phyloP scores from a whole-genome alignment of 2,329 filamentous ascomycete species.

The Microsporum canis region DNA sequence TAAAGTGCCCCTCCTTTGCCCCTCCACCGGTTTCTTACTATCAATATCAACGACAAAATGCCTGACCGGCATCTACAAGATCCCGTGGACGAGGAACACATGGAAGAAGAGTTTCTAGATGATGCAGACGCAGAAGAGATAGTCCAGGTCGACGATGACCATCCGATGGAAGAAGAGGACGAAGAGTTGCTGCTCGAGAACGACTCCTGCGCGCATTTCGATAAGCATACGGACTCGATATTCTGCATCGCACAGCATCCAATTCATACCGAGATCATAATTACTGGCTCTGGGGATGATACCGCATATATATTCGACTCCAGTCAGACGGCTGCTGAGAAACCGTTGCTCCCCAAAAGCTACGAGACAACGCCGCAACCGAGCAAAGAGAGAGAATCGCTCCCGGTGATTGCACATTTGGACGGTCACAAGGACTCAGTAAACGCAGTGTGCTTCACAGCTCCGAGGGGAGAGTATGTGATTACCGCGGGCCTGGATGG shows the following conservation, averaged over 20 bases:
- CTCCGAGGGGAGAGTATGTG: conserved; percentile 70
- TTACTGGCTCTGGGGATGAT: conserved; percentile 79
- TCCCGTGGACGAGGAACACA: conserved; percentile 1
- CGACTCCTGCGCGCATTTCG: conserved; percentile 88
- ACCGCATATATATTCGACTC: conserved; percentile 78
- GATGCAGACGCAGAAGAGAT: conserved; percentile 70
- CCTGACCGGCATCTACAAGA: background rate
- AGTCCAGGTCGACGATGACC: conserved; percentile 57
- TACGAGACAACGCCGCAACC: conserved; percentile 57
- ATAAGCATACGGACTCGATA: conserved; percentile 77
- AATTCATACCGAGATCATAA: conserved; percentile 60
- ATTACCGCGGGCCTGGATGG: conserved; percentile 85
- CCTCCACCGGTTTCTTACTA: background rate
- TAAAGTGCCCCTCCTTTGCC: background rate
- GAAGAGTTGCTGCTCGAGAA: conserved; percentile 73
- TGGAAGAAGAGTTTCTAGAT: conserved; percentile 59
- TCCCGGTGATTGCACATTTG: conserved; percentile 59
- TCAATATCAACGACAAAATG: background rate
- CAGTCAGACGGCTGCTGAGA: conserved; percentile 44
- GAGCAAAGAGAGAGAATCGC: conserved; percentile 45
- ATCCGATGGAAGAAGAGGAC: conserved; percentile 49
- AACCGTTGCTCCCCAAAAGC: conserved; percentile 62
- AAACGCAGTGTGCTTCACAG: conserved; percentile 73
- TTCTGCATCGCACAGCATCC: conserved; percentile 95
- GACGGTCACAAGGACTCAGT: conserved; percentile 90